Base-by-base conservation (phyloP, 179 eudicot genomes). In the Amaranthus tricolor region DNA sequence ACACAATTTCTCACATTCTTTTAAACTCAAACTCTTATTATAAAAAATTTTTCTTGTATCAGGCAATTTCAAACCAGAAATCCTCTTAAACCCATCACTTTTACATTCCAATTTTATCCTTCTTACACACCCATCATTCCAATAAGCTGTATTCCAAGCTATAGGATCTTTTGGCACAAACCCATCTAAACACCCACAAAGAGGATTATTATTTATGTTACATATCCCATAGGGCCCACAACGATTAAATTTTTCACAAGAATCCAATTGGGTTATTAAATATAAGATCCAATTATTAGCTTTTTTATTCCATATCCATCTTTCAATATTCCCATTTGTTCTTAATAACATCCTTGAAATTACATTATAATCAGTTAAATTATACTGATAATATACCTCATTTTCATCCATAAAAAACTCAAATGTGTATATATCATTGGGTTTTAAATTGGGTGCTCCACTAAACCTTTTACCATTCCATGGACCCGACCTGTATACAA, bases 111-210 rank as follows among this genome's bases (percentile, higher is more conserved):
- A 64, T 17, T 63, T 17, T 0, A 50, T 74, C 70, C 14, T 59
- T 12, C 83, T 65, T 6, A 76, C 82, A 49, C 87, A 84, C 57
- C 87, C 85, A 51, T 55, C 57, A 15, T 68, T 61, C 85, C 85
- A 79, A 76, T 82, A 68, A 7, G 56, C 76, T 1, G n/a, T 44
- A 16, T 64, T 62, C 86, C 83, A 77, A 24, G 66, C 79, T 5
- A 9, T 5, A 9, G 9, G 62, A 13, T 31, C 10, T 43, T 48
- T 80, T 0, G 88, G 88, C 43, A 21, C 68, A 66, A 77, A 85
- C 45, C 82, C 80, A 54, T 66, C 55, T 9, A 85, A 43, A 40
- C 88, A 82, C 19, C 79, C 53, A 62, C 88, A 85, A 0, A 43
- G 40, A 5, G 81, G 83, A 20, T 73, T 48, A n/a, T 60, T 73